Evolutionary conservation across 1,139 yeast species (phyloP), one percentile per base, ranked within the genome.

Genomic region (Lizanozyma gosingica): DNA sequence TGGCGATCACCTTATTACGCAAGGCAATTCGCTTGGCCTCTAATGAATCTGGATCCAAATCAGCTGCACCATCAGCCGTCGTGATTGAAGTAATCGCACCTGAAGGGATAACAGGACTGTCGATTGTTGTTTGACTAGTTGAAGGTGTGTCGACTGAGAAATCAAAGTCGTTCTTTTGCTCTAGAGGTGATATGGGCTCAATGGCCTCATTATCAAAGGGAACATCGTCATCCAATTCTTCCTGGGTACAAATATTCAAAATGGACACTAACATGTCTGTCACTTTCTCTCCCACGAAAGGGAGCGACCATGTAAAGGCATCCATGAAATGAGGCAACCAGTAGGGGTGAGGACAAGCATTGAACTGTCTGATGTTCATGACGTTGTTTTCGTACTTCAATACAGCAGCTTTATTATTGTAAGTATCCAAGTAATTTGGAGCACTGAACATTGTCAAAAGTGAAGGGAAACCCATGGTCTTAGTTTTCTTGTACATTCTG

Each of bases 251-350:
- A 43, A 92, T 87, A 60, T 90, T 90, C 57, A 92, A 73, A 38
- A 92, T 85, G 1, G 94, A 79, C 32, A 88, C 87, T 56, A 92
- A 73, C 85, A 92, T 90, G 56, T 92, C 97, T 15, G 96, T 86
- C 44, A 90, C 83, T 51, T 88, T 78, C 63, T 92, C 97, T n/a
- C 97, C 97, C 34, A 92, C 97, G 68, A 92, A 92, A 4, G 98
- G 98, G 45, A 92, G 68, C 3, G 96, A 86, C 98, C 98, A 92
- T 4, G 96, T 84, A 60, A 92, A 92, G 4, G 90, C 96, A 59
- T 92, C 97, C 95, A 90, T 88, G 53, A 90, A 87, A 60, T 90
- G 90, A 3, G 98, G 98, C 50, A 92, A 70, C 92, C 95, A 90
- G 62, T 92, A 92, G 1, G 98, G 98, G 62, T 92, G 97, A 6